These are phyloP conservation scores for Arabidopsis hybrid DNA, from an alignment of 441 rosid genomes.

Conservation along the genomic window DNA sequence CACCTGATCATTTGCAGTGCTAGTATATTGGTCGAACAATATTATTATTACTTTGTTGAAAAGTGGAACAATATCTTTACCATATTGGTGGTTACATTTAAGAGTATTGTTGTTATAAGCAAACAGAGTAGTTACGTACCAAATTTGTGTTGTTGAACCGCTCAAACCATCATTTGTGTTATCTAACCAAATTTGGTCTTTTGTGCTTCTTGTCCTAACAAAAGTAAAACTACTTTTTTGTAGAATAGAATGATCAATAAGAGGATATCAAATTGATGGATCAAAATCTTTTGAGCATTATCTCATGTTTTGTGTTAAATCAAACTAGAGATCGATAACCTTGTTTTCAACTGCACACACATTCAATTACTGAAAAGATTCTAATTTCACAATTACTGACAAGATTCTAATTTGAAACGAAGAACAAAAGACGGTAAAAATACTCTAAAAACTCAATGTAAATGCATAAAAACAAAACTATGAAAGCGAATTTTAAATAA, in stretches of 20 bases:
- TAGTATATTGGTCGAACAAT: background rate
- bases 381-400: background rate
- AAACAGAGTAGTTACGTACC: conserved; percentile 14
- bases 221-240: background rate
- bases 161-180: conserved; percentile 3
- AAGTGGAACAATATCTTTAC: background rate
- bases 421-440: background rate
- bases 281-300: background rate
- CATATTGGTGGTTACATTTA: background rate
- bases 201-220: background rate
- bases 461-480: background rate
- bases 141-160: conserved; percentile 5
- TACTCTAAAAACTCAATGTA: background rate
- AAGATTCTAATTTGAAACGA: background rate
- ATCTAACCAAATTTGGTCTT: conserved; percentile 16
- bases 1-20: background rate
- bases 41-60: background rate
- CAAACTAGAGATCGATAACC: background rate
- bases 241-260: background rate
- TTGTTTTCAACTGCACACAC: background rate
- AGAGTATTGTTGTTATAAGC: background rate
- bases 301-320: too few species aligned
- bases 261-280: background rate
- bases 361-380: background rate
- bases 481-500: background rate